Base-by-base conservation (phyloP, 2,329 filamentous ascomycete species). In the Xylaria sp. region DNA sequence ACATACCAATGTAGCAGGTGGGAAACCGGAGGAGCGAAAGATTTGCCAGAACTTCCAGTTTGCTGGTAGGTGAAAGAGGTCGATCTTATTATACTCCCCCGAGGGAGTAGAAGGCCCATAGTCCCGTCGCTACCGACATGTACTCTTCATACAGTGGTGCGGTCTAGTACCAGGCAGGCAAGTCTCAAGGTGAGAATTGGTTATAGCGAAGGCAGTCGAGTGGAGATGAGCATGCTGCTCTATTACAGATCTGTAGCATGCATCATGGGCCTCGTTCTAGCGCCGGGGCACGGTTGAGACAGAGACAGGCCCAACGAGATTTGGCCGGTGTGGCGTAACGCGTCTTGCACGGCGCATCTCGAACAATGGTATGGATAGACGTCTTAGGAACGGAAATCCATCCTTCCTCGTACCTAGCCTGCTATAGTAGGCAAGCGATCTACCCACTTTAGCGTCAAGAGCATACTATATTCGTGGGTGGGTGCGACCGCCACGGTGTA, bases 121-220 rank as follows among this genome's bases (percentile, higher is more conserved):
- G n/a, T 46, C 15, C 53, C 15, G 12, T 42, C 54, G 43, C 50
- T 55, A 64, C 58, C 15, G 61, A 58, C 46, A 57, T 56, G 51
- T 52, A 56, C 35, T 37, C 49, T 37, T 56, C 42, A 57, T 25
- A 31, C 25, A 37, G 28, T 60, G 54, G 54, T 42, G 33, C 58
- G 46, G 35, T 53, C 63, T 63, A 65, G 57, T 47, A 65, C 63
- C 31, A 38, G 53, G 56, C 31, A 17, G 63, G 63, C 55, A 58
- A 50, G 45, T 40, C 31, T 59, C 51, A 42, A 12, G 46, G 15
- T 38, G 53, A 60, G 45, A 38, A 43, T 42, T 52, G 46, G 56
- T 54, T 45, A 60, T 42, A 28, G 47, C 6, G 53, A 65, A 42
- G 33, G 21, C 40, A 37, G 17, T 46, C 51, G 45, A 23, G 63